Percentiles rank a stretch among this genome's conserved stretches.
phyloP scores from a whole-genome alignment of 208 protist genomes.

The Acanthamoeba royreba region DNA sequence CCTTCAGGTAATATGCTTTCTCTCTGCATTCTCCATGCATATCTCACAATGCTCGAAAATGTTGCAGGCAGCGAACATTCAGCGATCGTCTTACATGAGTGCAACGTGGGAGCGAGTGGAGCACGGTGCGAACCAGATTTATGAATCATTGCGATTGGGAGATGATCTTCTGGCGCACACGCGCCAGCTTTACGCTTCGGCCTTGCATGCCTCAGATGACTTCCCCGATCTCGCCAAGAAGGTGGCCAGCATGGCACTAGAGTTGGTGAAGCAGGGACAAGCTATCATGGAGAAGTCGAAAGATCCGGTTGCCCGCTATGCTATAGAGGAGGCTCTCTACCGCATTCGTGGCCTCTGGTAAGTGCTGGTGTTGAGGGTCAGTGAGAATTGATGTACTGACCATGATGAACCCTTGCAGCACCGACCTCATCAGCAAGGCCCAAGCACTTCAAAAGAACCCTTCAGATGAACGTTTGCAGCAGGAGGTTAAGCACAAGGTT shows the following conservation, averaged over 20 bases:
- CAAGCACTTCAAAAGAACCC: not conserved
- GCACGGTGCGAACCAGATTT: constrained; percentile 26
- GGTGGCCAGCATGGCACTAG: not conserved
- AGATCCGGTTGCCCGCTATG: not conserved
- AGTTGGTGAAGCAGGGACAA: not conserved
- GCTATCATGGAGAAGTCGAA: not conserved
- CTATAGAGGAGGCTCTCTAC: not conserved
- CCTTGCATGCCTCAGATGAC: not conserved
- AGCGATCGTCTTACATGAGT: not conserved
- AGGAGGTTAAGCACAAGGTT: not conserved
- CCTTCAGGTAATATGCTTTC: not conserved
- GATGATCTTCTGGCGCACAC: not conserved
- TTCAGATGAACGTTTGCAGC: not conserved
- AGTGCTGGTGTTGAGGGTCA: not conserved
- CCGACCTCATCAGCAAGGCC: not conserved
- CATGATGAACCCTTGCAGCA: too few relatives aligned
- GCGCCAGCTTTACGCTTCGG: not conserved
- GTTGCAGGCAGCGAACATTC: constrained; percentile 10
- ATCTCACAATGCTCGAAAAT: too few relatives aligned
- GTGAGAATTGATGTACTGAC: too few relatives aligned
- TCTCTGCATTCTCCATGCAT: too few relatives aligned
- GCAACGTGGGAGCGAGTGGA: not conserved
- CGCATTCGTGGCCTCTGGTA: not conserved
- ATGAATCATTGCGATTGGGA: not conserved
- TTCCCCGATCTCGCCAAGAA: constrained; percentile 1